phyloP scores from a whole-genome alignment of 352 stramenopile genomes.

The Pythium pyrilobum region DNA sequence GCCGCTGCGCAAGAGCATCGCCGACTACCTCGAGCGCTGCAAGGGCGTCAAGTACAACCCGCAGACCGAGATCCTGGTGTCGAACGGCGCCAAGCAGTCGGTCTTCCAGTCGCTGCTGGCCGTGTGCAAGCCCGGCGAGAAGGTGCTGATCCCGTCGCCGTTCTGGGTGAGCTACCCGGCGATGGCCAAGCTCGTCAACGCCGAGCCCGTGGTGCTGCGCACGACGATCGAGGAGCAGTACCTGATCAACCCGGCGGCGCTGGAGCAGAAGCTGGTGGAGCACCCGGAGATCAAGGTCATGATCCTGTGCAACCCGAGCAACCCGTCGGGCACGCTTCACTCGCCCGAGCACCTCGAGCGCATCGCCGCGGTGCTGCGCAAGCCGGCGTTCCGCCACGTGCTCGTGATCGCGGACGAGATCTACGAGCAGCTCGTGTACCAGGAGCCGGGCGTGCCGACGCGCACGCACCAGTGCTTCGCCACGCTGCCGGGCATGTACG shows the following conservation, averaged over 20 bases:
- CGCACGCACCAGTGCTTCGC: conserved; percentile 69
- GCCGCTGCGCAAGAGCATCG: conserved; percentile 87
- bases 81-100: conserved; percentile 95
- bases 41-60: conserved; percentile 91
- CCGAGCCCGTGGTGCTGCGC: conserved; percentile 89
- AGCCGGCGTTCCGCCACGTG: conserved; percentile 40
- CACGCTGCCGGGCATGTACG: conserved; percentile 77
- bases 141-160: conserved; percentile 94
- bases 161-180: conserved; percentile 98
- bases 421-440: conserved; percentile 92
- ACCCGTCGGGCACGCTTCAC: conserved; percentile 90
- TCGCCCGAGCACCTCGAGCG: conserved; percentile 20
- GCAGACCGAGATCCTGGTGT: conserved; percentile 91
- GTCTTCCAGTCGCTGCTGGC: conserved; percentile 93
- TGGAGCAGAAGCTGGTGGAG: conserved; percentile 69
- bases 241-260: conserved; percentile 79
- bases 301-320: conserved; percentile 97
- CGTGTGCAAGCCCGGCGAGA: conserved; percentile 88
- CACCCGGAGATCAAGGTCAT: conserved; percentile 80
- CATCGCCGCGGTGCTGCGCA: conserved; percentile 25
- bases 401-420: conserved; percentile 90
- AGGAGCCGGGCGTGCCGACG: conserved; percentile 51
- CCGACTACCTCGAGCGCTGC: conserved; percentile 82
- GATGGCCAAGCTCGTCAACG: conserved; percentile 92
- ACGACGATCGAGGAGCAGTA: conserved; percentile 90